Base-by-base conservation (phyloP, 345 rosid genomes). In the Ailanthus altissimus region DNA sequence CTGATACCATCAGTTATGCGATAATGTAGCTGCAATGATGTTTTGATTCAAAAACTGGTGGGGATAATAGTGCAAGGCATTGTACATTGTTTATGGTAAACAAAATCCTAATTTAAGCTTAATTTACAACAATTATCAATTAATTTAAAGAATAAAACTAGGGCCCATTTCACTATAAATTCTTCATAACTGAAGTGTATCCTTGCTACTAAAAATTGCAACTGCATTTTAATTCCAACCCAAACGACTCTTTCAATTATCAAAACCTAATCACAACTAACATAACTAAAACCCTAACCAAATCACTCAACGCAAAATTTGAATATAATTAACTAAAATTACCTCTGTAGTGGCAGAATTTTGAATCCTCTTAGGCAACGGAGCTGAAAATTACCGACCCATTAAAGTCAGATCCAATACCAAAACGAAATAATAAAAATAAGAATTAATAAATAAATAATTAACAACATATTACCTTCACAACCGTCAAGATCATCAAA, bases 21-120 rank as follows among this genome's bases (percentile, higher is more conserved):
- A 42, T 68, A 77, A 67, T 67, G 69, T 71, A 70, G 83, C 94
- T 89, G 85, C 81, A 83, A 42, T 6, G 42, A 26, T 32, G 65
- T 9, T 73, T 64, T 32, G 8, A 67, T 61, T 69, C 65, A 73
- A 62, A 28, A 78, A 62, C 12, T 12, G 14, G 32, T 13, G 64
- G 53, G 10, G 21, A 51, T 38, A 28, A 15, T 16, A 53, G 32
- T 46, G 15, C 62, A 67, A 21, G 23, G 6, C 5, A 15, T 25
- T 67, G 32, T 6, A 25, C 56, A 25, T 46, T 18, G 32, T 3
- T 15, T 46, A 67, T 7, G 25, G 21, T 20, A 46, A 15, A 64
- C 12, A 62, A 15, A 36, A 15, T 14, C 21, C 6, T 36, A 40
- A 38, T 15, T n/a, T 64, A 64, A 40, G 14, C 69, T n/a, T 63